Percentiles rank a stretch among this genome's conserved stretches.
Conservation (phyloP, 2,329 filamentous ascomycete genomes). For the Apiospora sp. region DNA sequence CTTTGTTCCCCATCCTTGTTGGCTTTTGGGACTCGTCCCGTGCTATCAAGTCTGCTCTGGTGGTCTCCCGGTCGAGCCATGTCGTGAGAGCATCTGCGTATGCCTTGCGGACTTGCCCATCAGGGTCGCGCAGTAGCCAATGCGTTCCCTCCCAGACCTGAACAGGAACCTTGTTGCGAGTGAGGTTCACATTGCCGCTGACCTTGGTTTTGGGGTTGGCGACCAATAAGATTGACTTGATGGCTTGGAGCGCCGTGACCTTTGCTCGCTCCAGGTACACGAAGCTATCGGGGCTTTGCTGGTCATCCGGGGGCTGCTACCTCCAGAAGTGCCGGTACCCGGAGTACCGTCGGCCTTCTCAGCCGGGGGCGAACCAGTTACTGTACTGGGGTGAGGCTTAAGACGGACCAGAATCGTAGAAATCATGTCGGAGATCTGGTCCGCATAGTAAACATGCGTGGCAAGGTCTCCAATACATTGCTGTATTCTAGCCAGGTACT, state of each 20-base stretch:
- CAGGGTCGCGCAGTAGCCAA: constrained; percentile 84
- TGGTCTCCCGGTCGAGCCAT: constrained; percentile 86
- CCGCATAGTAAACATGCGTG: constrained; percentile 95
- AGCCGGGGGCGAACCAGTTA: constrained; percentile 52
- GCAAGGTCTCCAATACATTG: constrained; percentile 89
- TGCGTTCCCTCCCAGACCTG: constrained; percentile 96
- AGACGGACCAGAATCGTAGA: constrained; percentile 79
- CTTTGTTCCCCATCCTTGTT: constrained; percentile 51
- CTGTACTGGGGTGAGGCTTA: constrained; percentile 65
- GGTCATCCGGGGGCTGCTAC: constrained; percentile 55
- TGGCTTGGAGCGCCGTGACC: constrained; percentile 74
- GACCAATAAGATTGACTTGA: constrained; percentile 83
- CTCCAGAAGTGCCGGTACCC: constrained; percentile 43
- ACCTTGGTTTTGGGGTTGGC: constrained; percentile 74
- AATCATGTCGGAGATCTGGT: constrained; percentile 96
- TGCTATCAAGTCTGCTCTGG: constrained; percentile 68
- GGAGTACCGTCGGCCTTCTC: constrained; percentile 54
- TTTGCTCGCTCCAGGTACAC: constrained; percentile 64
- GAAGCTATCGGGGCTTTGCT: constrained; percentile 57
- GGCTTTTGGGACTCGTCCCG: constrained; percentile 61
- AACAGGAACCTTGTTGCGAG: constrained; percentile 77
- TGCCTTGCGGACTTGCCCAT: constrained; percentile 79
- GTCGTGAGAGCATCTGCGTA: constrained; percentile 85
- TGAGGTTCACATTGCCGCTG: constrained; percentile 68
- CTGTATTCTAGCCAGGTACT: constrained; percentile 76